phyloP scores from a whole-genome alignment of 495 filamentous ascomycete genomes.

The Saxophila tyrrhenica region DNA sequence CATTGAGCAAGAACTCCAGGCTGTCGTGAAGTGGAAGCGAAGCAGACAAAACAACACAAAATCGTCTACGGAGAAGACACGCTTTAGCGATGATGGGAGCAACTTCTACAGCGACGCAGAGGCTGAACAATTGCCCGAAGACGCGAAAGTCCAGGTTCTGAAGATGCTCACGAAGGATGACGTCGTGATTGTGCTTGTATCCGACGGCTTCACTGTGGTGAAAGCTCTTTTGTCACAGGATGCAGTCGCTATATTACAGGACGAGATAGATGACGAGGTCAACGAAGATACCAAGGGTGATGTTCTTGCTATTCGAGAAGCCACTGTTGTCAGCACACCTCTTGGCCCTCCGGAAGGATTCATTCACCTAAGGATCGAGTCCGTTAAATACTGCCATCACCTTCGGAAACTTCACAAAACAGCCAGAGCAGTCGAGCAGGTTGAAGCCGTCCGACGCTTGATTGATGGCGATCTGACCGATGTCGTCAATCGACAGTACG shows the following conservation, averaged over 20 bases:
- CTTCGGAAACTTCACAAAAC: constrained; percentile 1
- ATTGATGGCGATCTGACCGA: not conserved
- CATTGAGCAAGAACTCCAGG: constrained; percentile 12
- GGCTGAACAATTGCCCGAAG: not conserved
- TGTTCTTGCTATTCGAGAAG: constrained; percentile 1
- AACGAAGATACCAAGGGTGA: constrained; percentile 10
- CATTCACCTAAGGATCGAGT: constrained; percentile 10
- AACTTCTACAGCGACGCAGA: constrained; percentile 13
- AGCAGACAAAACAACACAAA: not conserved
- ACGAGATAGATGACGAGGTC: constrained; percentile 4
- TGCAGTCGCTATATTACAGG: not conserved
- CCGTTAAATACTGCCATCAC: constrained; percentile 8
- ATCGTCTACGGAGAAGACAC: not conserved
- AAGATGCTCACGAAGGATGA: not conserved
- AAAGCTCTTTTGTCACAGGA: constrained; percentile 7
- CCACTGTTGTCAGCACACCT: constrained; percentile 5
- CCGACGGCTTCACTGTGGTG: constrained; percentile 7
- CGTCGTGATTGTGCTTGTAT: not conserved
- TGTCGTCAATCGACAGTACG: not conserved
- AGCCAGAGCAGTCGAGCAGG: not conserved
- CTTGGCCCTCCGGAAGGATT: not conserved
- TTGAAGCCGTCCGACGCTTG: not conserved
- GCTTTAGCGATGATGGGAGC: constrained; percentile 22
- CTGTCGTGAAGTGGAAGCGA: constrained; percentile 7
- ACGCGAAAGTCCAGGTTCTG: constrained; percentile 4